Percentiles rank a stretch among this genome's conserved stretches.
Evolutionary conservation across 2,329 filamentous ascomycete species (phyloP).

Genomic region (Cordyceps fumosorosea): DNA sequence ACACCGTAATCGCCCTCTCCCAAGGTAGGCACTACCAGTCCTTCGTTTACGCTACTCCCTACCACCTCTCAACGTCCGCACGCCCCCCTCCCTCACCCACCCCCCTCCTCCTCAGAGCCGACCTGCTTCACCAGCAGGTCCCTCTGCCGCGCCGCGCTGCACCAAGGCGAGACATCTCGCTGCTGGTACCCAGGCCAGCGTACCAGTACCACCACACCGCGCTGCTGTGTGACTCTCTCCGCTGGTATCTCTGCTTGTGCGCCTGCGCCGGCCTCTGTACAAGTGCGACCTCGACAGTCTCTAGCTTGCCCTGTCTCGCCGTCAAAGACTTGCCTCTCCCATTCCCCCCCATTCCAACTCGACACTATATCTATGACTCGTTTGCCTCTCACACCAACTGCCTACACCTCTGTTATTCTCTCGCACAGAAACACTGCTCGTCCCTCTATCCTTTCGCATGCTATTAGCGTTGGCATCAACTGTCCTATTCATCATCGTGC

Average conservation of each 20-base stretch:
- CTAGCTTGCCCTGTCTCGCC: constrained; percentile 5
- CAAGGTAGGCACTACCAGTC: neutral
- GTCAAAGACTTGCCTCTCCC: constrained; percentile 6
- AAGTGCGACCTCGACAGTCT: constrained; percentile 6
- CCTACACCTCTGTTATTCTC: neutral
- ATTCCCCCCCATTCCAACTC: constrained; percentile 9
- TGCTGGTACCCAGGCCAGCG: constrained; percentile 2
- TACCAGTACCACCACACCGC: constrained; percentile 4
- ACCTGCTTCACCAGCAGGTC: neutral
- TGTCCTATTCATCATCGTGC: neutral
- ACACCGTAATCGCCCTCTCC: neutral
- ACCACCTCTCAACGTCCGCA: neutral
- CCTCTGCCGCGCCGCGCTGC: constrained; percentile 4
- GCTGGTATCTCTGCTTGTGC: neutral
- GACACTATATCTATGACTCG: neutral
- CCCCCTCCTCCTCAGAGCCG: neutral
- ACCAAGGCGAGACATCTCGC: constrained; percentile 10
- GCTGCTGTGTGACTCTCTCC: constrained; percentile 3
- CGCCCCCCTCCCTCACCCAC: constrained; percentile 1
- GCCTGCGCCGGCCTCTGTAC: constrained; percentile 2
- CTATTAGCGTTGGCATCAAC: neutral
- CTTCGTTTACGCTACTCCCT: neutral
- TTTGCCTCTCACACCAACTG: constrained; percentile 1
- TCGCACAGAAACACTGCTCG: neutral
- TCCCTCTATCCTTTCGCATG: neutral